Percentiles rank a stretch among this genome's conserved stretches.
Evolutionary conservation across 352 stramenopile genomes (phyloP).

Genomic region (Phytopythium litorale): DNA sequence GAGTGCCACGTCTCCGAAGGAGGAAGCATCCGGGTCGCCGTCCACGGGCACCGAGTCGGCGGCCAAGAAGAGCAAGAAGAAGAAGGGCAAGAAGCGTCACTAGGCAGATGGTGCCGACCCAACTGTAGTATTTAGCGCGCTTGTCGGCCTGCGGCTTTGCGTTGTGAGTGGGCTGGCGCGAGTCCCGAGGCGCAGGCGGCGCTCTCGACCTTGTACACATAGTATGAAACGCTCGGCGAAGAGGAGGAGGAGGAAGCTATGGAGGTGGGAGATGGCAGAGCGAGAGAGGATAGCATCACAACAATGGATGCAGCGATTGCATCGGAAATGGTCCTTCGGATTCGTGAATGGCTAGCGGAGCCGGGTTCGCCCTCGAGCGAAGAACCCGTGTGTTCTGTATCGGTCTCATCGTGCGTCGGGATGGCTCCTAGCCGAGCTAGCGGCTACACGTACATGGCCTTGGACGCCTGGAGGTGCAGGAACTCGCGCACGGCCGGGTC

Average conservation of each 20-base stretch:
- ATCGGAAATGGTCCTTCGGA: neutral
- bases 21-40: slow-evolving; percentile 13
- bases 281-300: neutral
- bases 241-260: neutral
- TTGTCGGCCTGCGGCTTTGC: neutral
- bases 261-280: neutral
- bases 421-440: neutral
- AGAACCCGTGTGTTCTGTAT: neutral
- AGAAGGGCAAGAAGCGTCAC: slow-evolving; percentile 50
- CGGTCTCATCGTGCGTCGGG: neutral
- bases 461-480: slow-evolving; percentile 51
- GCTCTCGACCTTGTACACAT: slow-evolving; percentile 5
- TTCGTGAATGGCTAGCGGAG: neutral
- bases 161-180: neutral
- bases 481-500: slow-evolving; percentile 57
- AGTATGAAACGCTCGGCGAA: neutral
- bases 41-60: slow-evolving; percentile 15
- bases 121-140: slow-evolving; percentile 11
- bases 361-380: neutral
- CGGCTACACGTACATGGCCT: slow-evolving; percentile 54
- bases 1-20: slow-evolving; percentile 17
- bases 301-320: neutral
- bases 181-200: neutral
- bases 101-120: slow-evolving; percentile 8
- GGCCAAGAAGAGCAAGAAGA: slow-evolving; percentile 61